Conservation (phyloP, 2,329 filamentous ascomycete genomes). For the Penicillium brasilianum region DNA sequence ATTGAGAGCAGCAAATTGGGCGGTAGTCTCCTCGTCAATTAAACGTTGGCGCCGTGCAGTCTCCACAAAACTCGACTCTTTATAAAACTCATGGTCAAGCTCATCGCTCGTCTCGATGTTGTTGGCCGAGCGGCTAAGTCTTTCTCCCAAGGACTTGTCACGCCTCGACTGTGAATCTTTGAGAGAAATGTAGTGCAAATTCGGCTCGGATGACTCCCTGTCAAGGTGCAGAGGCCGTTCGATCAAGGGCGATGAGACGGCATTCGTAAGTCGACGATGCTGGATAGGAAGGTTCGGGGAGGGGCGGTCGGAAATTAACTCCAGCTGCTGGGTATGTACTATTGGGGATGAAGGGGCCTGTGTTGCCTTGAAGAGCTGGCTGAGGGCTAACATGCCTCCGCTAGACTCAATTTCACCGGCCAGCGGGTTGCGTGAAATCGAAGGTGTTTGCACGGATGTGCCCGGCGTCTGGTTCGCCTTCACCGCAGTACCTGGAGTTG, state of each 20-base stretch:
- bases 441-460: slow-evolving; percentile 43
- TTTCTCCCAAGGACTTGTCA: slow-evolving; percentile 39
- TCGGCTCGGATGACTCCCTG: slow-evolving; percentile 48
- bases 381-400: slow-evolving; percentile 50
- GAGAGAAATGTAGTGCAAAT: slow-evolving; percentile 51
- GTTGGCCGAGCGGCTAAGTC: slow-evolving; percentile 42
- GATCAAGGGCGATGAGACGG: slow-evolving; percentile 46
- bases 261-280: slow-evolving; percentile 39
- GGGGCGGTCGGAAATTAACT: slow-evolving; percentile 52
- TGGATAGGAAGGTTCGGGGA: slow-evolving; percentile 56
- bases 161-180: slow-evolving; percentile 52
- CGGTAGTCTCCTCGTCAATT: slow-evolving; percentile 41
- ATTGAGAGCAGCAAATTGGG: slow-evolving; percentile 43
- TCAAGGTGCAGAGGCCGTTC: slow-evolving; percentile 39
- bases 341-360: slow-evolving; percentile 55
- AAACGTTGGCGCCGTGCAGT: slow-evolving; percentile 40
- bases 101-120: slow-evolving; percentile 41
- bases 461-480: slow-evolving; percentile 41
- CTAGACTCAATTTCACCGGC: slow-evolving; percentile 42
- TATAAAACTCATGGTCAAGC: slow-evolving; percentile 51
- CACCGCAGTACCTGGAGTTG: slow-evolving; percentile 47
- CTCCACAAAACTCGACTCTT: slow-evolving; percentile 48
- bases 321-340: slow-evolving; percentile 41
- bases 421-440: slow-evolving; percentile 50
- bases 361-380: slow-evolving; percentile 55